These are phyloP conservation scores for Porcisia deanei DNA, from an alignment of 208 protist genomes.

Conservation along the genomic window DNA sequence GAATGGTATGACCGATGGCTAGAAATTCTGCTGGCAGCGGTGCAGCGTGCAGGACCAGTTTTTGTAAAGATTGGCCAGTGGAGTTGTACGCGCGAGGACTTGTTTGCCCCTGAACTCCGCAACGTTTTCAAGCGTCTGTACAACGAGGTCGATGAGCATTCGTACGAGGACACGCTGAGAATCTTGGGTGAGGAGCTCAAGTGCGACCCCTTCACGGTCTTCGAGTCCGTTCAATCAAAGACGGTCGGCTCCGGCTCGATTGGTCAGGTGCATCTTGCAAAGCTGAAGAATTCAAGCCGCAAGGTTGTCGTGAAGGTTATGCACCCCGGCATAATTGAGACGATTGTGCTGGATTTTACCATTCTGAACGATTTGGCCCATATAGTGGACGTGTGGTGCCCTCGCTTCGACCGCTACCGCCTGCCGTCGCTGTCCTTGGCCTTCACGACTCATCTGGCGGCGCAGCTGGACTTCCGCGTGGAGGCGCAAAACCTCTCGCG, in stretches of 20 bases:
- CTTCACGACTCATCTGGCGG: conserved; percentile 83
- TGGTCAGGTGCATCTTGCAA: conserved; percentile 90
- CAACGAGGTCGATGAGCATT: conserved; percentile 78
- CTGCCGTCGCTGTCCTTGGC: conserved; percentile 59
- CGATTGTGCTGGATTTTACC: conserved; percentile 84
- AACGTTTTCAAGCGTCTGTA: conserved; percentile 78
- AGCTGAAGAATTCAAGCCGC: conserved; percentile 53
- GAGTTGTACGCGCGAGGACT: conserved; percentile 87
- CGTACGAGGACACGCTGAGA: conserved; percentile 64
- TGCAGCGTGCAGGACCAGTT: conserved; percentile 82
- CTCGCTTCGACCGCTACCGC: conserved; percentile 53
- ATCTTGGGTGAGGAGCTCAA: conserved; percentile 80
- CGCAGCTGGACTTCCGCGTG: conserved; percentile 91
- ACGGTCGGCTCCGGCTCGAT: conserved; percentile 90
- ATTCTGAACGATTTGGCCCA: conserved; percentile 66
- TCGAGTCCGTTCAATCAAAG: conserved; percentile 62
- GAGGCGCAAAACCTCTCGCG: conserved; percentile 85
- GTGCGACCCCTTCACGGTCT: conserved; percentile 53
- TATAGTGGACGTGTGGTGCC: conserved; percentile 12
- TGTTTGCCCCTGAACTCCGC: conserved; percentile 84
- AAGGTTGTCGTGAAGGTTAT: conserved; percentile 91
- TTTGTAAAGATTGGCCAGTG: conserved; percentile 94
- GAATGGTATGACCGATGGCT: conserved; percentile 78
- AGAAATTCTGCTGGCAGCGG: conserved; percentile 57
- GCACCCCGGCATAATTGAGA: conserved; percentile 87